phyloP scores from a whole-genome alignment of 2,329 filamentous ascomycete genomes.

The Cercospora sp. region DNA sequence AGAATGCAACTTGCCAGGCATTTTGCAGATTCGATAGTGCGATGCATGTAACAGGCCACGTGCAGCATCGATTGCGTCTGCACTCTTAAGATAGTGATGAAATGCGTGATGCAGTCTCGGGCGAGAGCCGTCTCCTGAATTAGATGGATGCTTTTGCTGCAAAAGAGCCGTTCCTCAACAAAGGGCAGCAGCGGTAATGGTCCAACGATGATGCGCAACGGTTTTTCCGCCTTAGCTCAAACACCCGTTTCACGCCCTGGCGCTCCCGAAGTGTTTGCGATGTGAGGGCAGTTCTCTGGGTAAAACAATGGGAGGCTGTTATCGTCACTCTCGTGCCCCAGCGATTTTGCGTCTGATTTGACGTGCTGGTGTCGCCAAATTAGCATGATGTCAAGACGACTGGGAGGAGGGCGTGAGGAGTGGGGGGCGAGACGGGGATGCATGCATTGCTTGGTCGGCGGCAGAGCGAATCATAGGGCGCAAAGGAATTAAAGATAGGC shows the following conservation, averaged over 20 bases:
- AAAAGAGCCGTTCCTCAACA: conserved; percentile 13
- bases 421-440: neutral
- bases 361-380: conserved; percentile 2
- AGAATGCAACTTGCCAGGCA: neutral
- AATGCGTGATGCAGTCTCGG: neutral
- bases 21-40: neutral
- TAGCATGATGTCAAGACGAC: conserved; percentile 9
- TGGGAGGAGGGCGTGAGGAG: neutral
- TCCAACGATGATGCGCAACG: neutral
- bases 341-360: neutral
- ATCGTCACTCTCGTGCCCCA: neutral
- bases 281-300: neutral
- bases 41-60: conserved; percentile 5
- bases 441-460: neutral
- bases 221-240: neutral
- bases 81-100: neutral
- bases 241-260: neutral
- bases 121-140: neutral
- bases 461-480: conserved; percentile 5
- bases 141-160: neutral
- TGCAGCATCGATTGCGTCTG: conserved; percentile 4
- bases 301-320: neutral
- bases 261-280: conserved; percentile 16
- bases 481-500: conserved; percentile 1
- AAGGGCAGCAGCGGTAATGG: neutral